Percentiles rank a stretch among this genome's conserved stretches.
Evolutionary conservation across 2,329 filamentous ascomycete species (phyloP).

Genomic region (Hypomyces perniciosus): DNA sequence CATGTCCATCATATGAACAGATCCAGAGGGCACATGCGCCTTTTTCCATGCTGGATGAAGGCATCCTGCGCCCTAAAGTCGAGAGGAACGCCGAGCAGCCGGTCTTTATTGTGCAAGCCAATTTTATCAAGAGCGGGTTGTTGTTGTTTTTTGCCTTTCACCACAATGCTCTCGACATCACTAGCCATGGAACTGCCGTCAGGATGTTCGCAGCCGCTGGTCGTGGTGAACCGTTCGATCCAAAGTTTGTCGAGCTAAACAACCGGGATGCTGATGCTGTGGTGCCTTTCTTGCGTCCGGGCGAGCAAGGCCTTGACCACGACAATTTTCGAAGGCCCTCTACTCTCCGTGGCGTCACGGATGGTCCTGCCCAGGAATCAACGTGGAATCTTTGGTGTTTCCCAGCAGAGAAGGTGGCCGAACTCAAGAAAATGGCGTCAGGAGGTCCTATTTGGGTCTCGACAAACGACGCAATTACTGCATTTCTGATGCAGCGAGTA

Average conservation of each 20-base stretch:
- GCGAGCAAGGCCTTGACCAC: not conserved
- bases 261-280: not conserved
- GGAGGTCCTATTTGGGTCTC: slow-evolving; percentile 3
- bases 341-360: not conserved
- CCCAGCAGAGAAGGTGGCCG: not conserved
- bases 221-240: not conserved
- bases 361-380: not conserved
- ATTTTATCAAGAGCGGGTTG: not conserved
- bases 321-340: not conserved
- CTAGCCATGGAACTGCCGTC: not conserved
- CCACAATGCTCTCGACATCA: not conserved
- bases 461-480: slow-evolving; percentile 4
- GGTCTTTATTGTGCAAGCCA: not conserved
- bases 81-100: not conserved
- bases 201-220: not conserved
- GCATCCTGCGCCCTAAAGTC: not conserved
- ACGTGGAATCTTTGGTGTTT: not conserved
- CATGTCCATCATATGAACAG: slow-evolving; percentile 2
- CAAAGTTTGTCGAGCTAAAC: not conserved
- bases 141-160: not conserved
- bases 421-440: not conserved
- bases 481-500: slow-evolving; percentile 3
- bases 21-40: not conserved
- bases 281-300: not conserved
- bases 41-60: not conserved